Base-by-base conservation (phyloP, 495 filamentous ascomycete genomes). In the Pseudoneurospora amorphoporcata region DNA sequence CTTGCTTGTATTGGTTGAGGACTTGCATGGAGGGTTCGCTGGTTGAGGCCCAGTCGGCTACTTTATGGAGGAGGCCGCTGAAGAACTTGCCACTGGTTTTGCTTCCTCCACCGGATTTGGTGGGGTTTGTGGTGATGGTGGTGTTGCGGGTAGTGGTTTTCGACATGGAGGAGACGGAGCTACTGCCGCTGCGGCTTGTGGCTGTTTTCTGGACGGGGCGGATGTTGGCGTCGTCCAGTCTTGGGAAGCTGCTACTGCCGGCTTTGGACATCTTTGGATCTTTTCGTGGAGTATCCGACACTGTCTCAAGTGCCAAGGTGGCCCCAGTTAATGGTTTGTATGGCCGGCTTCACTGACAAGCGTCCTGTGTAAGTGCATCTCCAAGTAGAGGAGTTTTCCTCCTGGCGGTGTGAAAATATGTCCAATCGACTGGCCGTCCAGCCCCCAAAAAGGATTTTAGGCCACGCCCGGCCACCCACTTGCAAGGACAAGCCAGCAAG, bases 11-110 rank as follows among this genome's bases (percentile, higher is more conserved):
- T 19, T 81, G 76, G 71, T 77, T 80, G 19, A 82, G 72, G 0
- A 80, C 82, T 14, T 83, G 79, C 16, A 77, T 72, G 3, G 84
- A 84, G 4, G 84, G 84, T 39, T 85, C 84, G 41, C 77, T 80
- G 9, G 79, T 77, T 0, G 79, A 76, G 10, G 83, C 72, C 84
- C 84, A 85, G 35, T 74, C 79, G 47, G 83, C 82, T 45, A 85
- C 69, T 37, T 83, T 81, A 68, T 75, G 74, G 14, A 65, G 1
- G 14, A 65, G 2, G 0, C 53, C 53, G 29, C 53, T 29, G 29
- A 65, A 4, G 53, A 84, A 70, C 38, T 72, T 70, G 32, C 42
- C 38, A n/a, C 61, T 68, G 4, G 61, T 29, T 68, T 40, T 69
- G 12, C 70, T 65, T 9, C 19, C 23, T 68, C 45, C 41, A 68